Evolutionary conservation across 2,329 filamentous ascomycete species (phyloP).

Genomic region (Phialophora verrucosa): DNA sequence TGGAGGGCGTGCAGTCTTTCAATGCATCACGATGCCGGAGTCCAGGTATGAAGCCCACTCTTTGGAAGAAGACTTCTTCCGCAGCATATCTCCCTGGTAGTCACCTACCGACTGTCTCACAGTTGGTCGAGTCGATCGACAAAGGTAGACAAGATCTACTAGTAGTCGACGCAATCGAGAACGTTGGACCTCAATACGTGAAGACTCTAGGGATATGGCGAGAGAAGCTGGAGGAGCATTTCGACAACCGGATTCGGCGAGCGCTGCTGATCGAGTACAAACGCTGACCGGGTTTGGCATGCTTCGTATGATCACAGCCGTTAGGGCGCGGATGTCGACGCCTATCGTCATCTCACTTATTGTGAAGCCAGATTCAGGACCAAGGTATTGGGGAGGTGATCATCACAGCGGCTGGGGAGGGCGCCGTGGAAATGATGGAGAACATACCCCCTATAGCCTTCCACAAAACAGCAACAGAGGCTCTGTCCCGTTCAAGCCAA

Average conservation of each 20-base stretch:
- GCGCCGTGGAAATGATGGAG: constrained; percentile 66
- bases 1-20: constrained; percentile 71
- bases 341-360: constrained; percentile 75
- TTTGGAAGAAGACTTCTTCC: constrained; percentile 73
- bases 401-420: constrained; percentile 66
- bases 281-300: constrained; percentile 64
- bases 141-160: constrained; percentile 66
- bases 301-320: constrained; percentile 75
- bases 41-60: constrained; percentile 69
- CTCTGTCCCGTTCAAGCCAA: background rate
- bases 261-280: constrained; percentile 65
- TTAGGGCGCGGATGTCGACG: constrained; percentile 54
- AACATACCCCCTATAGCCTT: constrained; percentile 64
- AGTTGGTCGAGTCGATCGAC: constrained; percentile 65
- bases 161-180: constrained; percentile 70
- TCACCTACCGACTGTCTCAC: constrained; percentile 65
- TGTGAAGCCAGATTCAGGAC: constrained; percentile 75
- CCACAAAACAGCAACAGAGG: background rate
- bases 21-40: constrained; percentile 79
- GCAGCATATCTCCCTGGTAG: constrained; percentile 79
- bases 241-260: constrained; percentile 64
- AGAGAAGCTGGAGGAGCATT: constrained; percentile 68
- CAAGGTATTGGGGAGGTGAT: constrained; percentile 76
- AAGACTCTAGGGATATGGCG: constrained; percentile 72
- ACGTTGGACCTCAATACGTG: constrained; percentile 77